Conservation (phyloP, 805 yeast species). For the Kodamaea jinghongensis region DNA sequence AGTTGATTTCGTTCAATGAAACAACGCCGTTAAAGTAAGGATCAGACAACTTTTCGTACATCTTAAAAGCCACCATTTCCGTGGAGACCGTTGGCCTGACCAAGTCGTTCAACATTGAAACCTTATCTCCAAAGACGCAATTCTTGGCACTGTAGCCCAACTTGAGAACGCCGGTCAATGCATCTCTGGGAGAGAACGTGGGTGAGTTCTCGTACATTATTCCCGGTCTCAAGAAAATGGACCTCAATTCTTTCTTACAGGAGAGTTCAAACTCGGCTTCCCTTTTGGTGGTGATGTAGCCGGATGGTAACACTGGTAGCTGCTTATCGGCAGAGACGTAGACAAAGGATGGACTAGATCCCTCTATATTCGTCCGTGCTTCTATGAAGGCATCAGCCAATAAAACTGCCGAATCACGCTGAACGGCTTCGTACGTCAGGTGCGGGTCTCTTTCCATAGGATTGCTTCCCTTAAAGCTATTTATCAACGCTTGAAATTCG, state of each 20-base stretch:
- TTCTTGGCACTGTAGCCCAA: slow-evolving; percentile 45
- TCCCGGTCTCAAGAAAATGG: slow-evolving; percentile 75
- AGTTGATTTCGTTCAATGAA: slow-evolving; percentile 47
- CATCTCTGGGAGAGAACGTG: slow-evolving; percentile 30
- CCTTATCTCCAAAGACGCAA: slow-evolving; percentile 35
- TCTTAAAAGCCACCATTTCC: slow-evolving; percentile 61
- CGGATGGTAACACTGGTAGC: slow-evolving; percentile 64
- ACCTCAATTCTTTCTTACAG: slow-evolving; percentile 47
- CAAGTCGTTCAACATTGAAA: slow-evolving; percentile 41
- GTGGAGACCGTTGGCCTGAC: slow-evolving; percentile 66
- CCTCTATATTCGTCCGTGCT: slow-evolving; percentile 20
- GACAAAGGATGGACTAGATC: slow-evolving; percentile 43
- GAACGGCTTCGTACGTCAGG: slow-evolving; percentile 59
- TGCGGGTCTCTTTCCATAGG: slow-evolving; percentile 54
- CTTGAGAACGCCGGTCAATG: slow-evolving; percentile 43
- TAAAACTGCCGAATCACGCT: slow-evolving; percentile 64
- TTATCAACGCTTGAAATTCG: slow-evolving; percentile 29
- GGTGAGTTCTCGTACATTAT: slow-evolving; percentile 62
- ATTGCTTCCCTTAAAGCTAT: slow-evolving; percentile 49
- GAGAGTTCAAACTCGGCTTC: slow-evolving; percentile 65
- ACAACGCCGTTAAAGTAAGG: slow-evolving; percentile 55
- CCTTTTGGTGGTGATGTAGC: slow-evolving; percentile 73
- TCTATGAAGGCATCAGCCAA: slow-evolving; percentile 55
- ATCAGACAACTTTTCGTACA: slow-evolving; percentile 55
- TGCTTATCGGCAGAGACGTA: slow-evolving; percentile 80